These are phyloP conservation scores for Penicillium sp. DNA, from an alignment of 2,329 filamentous ascomycete genomes.

Conservation along the genomic window DNA sequence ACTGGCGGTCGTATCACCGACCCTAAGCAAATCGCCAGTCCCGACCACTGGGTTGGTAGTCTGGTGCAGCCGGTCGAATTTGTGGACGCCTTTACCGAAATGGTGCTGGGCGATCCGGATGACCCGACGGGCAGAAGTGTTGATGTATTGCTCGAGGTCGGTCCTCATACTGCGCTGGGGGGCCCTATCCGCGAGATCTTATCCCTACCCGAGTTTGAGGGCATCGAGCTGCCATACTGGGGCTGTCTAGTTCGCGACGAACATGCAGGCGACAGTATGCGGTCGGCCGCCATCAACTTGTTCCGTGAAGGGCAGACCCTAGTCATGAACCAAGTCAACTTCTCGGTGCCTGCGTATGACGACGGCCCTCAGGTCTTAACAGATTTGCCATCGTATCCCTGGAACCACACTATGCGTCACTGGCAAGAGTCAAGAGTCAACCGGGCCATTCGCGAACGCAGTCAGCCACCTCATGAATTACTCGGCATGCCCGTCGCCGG, in stretches of 20 bases:
- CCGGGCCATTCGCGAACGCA: background rate
- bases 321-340: background rate
- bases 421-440: conserved; percentile 21
- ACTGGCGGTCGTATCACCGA: background rate
- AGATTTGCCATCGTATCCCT: conserved; percentile 9
- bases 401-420: conserved; percentile 16
- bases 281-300: background rate
- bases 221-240: background rate
- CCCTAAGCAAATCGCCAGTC: background rate
- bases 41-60: conserved; percentile 9
- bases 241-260: conserved; percentile 4
- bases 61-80: conserved; percentile 4
- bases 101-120: background rate
- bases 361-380: background rate
- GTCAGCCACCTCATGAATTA: background rate
- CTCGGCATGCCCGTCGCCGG: background rate
- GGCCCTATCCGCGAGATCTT: conserved; percentile 26
- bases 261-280: conserved; percentile 1
- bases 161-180: conserved; percentile 36
- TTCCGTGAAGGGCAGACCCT: background rate
- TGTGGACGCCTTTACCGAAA: background rate
- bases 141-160: conserved; percentile 30
- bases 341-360: background rate
- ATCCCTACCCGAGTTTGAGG: background rate
- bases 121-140: background rate